Percentiles rank a stretch among this genome's conserved stretches.
Evolutionary conservation across 1,284 basidiomycete species (phyloP).

Genomic region (Tilletia walkeri): DNA sequence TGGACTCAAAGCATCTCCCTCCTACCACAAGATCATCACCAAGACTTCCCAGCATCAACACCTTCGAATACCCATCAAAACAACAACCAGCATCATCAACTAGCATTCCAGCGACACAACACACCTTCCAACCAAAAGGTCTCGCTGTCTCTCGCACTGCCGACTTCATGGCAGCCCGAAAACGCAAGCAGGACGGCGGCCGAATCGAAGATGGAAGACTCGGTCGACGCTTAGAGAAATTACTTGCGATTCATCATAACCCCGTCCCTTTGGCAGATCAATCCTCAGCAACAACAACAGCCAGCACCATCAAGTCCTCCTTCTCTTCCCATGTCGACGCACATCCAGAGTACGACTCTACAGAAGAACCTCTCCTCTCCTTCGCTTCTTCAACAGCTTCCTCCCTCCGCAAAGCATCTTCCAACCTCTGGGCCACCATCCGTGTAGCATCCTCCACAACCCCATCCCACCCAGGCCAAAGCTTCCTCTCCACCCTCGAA

Average conservation of each 20-base stretch:
- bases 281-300: too few species aligned
- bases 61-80: not conserved
- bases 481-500: not conserved
- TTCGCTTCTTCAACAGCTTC: not conserved
- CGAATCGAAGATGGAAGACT: constrained; percentile 11
- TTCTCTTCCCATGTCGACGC: too few species aligned
- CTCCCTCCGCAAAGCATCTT: constrained; percentile 1
- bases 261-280: not conserved
- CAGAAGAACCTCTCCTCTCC: not conserved
- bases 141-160: not conserved
- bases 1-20: too few species aligned
- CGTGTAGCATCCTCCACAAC: not conserved
- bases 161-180: constrained; percentile 5
- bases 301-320: not conserved
- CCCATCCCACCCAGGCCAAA: not conserved
- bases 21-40: too few species aligned
- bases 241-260: constrained; percentile 10
- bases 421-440: constrained; percentile 10
- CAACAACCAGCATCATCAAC: constrained; percentile 5
- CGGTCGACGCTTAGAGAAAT: not conserved
- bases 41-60: not conserved
- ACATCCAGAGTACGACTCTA: not conserved
- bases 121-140: constrained; percentile 1
- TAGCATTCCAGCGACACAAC: not conserved
- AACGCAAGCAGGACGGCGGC: not conserved